Evolutionary conservation across 148 eudicot genomes (phyloP), one percentile per base, ranked within the genome.

Genomic region (Arbutus unedo): DNA sequence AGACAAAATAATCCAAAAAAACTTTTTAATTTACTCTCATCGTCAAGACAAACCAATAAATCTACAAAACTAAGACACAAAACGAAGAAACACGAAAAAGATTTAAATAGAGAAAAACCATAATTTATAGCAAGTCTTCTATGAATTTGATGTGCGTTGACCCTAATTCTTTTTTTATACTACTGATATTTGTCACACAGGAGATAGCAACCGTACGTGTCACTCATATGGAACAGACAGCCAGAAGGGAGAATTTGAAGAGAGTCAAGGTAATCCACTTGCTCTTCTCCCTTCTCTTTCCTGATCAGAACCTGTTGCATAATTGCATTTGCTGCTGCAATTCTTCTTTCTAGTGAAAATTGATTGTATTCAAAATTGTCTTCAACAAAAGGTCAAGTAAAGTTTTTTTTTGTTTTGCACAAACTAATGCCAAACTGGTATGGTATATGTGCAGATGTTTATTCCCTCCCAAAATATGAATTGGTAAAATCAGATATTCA

Each of bases 261-360:
- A 89, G 90, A 85, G 87, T 85, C 50, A 92, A 92, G 93, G 95
- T 92, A 89, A 82, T 16, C 55, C 21, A 48, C 3, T 81, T 82
- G 3, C 14, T 8, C 49, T 55, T 31, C 25, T 15, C 45, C 51
- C 6, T 43, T 62, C 13, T 49, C 19, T 72, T 76, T 47, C 43
- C 77, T 57, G 1, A n/a, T 71, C 11, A 13, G 0, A 5, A 66
- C 5, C 18, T 76, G 74, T 62, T 68, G 13, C 44, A 14, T 72
- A 60, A 62, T 76, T 68, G 13, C 44, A 14, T 72, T 48, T 16
- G 21, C 53, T 70, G 15, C 9, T 73, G 72, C 16, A 38, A 10
- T 80, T 57, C 19, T 15, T 74, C 43, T 23, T 19, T 67, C n/a
- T 31, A 48, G 31, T 8, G 19, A 49, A 78, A 55, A 31, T 23